Base-by-base conservation (phyloP, 2,329 filamentous ascomycete genomes). In the Aspergillus neoniger region DNA sequence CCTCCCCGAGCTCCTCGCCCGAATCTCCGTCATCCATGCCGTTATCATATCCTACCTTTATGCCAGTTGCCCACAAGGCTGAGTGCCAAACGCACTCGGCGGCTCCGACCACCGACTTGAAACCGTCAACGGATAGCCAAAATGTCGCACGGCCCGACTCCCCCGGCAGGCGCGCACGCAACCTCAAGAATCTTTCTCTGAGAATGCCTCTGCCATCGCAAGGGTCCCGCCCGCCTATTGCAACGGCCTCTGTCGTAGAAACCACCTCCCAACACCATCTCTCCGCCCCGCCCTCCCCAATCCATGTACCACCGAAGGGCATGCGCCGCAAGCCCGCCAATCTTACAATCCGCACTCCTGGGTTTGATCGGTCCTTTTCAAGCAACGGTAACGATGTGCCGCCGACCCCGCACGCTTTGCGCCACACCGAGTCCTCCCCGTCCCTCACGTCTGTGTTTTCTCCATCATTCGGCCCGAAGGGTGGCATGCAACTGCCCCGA, bases 1-100 rank as follows among this genome's bases (percentile, higher is more conserved):
- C 91, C 7, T 97, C 94, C 5, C 92, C 95, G 3, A 94, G 90
- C 55, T 92, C 93, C 21, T 97, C 94, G 1, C 94, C 94, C 8
- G 93, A 97, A 76, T 97, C 95, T 2, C 91, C 92, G 1, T 81
- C 90, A 57, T 89, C 90, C 59, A 82, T 92, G 58, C 88, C 91
- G 57, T 73, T 82, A 57, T 72, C 78, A 21, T 78, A 80, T 60
- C 75, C 79, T 57, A 74, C 76, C 63, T 75, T 76, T 65, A 72
- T 73, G 64, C 66, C 70, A 12, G 65, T 69, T 4, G 47, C 67
- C 30, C 71, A 66, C 52, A 69, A 72, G 50, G 58, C 70, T 48
- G 69, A 72, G 52, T 63, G 63, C 56, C 69, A 71, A 55, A 62
- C 70, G 51, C 62, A 65, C 39, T 68, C 67, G 48, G 57, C 63